Evolutionary conservation across 2,329 filamentous ascomycete genomes (phyloP).

Genomic region (Monascus ruber): DNA sequence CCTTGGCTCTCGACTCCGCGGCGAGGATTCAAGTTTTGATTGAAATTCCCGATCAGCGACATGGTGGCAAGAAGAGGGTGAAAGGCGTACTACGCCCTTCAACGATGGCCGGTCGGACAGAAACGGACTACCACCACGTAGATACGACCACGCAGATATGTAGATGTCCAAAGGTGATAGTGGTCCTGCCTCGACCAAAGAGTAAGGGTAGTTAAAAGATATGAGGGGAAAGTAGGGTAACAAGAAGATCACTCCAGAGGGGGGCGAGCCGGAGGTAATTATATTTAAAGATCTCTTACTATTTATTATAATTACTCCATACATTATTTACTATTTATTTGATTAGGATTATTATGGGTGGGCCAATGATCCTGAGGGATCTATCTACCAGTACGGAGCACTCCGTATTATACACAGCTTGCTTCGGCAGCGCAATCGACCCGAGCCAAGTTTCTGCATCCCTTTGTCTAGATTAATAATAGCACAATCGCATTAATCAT

Average conservation of each 20-base stretch:
- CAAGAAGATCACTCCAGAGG: not conserved
- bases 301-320: too few species aligned
- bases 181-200: not conserved
- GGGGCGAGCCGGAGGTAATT: not conserved
- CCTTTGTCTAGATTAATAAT: too few species aligned
- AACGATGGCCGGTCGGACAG: not conserved
- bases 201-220: not conserved
- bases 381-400: too few species aligned
- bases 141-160: not conserved
- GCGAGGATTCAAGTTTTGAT: slow-evolving; percentile 15
- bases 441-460: too few species aligned
- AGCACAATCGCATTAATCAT: too few species aligned
- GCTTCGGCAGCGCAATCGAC: too few species aligned
- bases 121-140: not conserved
- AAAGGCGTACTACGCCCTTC: not conserved
- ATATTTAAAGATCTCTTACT: not conserved
- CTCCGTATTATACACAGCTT: too few species aligned
- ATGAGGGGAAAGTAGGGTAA: not conserved
- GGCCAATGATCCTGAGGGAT: too few species aligned
- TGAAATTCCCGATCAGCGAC: slow-evolving; percentile 24
- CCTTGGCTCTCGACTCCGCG: slow-evolving; percentile 6
- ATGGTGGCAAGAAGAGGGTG: slow-evolving; percentile 10
- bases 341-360: too few species aligned
- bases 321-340: too few species aligned
- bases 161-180: not conserved